Evolutionary conservation across 805 yeast genomes (phyloP).

Genomic region (Yarrowia hollandica): DNA sequence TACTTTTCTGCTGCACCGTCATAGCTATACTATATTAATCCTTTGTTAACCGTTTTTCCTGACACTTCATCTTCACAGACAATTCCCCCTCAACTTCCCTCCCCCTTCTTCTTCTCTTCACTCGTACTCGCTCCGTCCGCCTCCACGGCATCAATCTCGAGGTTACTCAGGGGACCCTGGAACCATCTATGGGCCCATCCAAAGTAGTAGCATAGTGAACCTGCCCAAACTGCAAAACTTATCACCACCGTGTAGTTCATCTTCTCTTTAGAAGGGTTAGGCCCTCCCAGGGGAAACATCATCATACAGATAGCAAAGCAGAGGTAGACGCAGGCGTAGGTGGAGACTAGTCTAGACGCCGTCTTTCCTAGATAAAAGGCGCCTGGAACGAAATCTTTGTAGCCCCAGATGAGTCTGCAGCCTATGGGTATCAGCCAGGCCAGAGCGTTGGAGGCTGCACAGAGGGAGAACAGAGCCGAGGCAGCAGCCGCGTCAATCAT

Average conservation of each 20-base stretch:
- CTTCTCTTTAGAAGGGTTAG: not conserved
- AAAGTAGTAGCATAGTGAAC: not conserved
- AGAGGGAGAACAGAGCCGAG: not conserved
- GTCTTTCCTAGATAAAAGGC: not conserved
- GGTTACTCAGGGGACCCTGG: not conserved
- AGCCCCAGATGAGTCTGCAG: not conserved
- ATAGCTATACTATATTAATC: no score
- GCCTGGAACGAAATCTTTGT: not conserved
- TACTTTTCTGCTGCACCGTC: no score
- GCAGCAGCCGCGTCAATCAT: not conserved
- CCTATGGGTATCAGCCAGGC: not conserved
- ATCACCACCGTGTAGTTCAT: conserved; percentile 5
- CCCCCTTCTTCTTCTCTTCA: not conserved
- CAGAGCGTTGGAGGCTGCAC: not conserved
- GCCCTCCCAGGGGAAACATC: not conserved
- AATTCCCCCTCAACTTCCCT: not conserved
- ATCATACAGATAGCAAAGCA: not conserved
- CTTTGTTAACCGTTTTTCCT: no score
- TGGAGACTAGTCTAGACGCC: not conserved
- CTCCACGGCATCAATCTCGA: not conserved
- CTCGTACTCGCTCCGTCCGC: not conserved
- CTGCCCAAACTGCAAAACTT: not conserved
- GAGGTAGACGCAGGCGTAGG: not conserved
- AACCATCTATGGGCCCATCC: not conserved
- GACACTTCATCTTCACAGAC: no score